phyloP scores from a whole-genome alignment of 306 rosid genomes.

The Quercus wislizeni region DNA sequence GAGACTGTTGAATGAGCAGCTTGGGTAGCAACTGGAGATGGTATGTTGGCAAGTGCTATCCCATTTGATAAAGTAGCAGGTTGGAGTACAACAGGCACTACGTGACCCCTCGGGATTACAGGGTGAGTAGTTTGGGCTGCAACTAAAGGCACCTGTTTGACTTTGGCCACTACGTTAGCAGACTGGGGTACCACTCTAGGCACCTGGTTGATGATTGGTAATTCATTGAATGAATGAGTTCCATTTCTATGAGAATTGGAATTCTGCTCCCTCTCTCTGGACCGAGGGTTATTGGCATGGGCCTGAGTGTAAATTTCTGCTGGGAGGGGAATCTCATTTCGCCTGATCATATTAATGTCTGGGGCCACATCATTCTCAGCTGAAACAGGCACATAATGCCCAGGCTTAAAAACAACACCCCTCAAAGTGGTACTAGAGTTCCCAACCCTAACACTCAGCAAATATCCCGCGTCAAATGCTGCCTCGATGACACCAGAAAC shows the following conservation, averaged over 20 bases:
- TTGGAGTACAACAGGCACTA: constrained; percentile 56
- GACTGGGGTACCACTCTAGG: constrained; percentile 36
- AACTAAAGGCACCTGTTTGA: constrained; percentile 28
- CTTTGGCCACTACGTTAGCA: constrained; percentile 36
- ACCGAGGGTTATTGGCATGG: constrained; percentile 39
- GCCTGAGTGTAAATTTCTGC: constrained; percentile 30
- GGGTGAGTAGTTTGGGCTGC: constrained; percentile 34
- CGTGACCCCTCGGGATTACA: constrained; percentile 41
- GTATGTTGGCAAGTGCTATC: constrained; percentile 37
- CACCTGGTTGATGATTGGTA: constrained; percentile 38
- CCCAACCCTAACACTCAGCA: constrained; percentile 78
- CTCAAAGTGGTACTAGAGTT: constrained; percentile 65
- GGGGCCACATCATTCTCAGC: constrained; percentile 89
- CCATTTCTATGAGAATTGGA: constrained; percentile 33
- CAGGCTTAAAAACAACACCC: constrained; percentile 88
- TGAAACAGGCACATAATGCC: constrained; percentile 66
- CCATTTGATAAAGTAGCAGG: constrained; percentile 46
- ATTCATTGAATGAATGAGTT: constrained; percentile 31
- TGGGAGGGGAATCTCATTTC: constrained; percentile 57
- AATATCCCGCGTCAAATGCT: constrained; percentile 88
- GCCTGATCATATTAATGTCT: constrained; percentile 65
- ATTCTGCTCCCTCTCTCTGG: constrained; percentile 43
- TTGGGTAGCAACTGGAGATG: constrained; percentile 34
- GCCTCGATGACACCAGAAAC: constrained; percentile 90
- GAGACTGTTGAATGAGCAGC: constrained; percentile 29